Base-by-base conservation (phyloP, 2,329 filamentous ascomycete genomes). In the Penicillium brasilianum region DNA sequence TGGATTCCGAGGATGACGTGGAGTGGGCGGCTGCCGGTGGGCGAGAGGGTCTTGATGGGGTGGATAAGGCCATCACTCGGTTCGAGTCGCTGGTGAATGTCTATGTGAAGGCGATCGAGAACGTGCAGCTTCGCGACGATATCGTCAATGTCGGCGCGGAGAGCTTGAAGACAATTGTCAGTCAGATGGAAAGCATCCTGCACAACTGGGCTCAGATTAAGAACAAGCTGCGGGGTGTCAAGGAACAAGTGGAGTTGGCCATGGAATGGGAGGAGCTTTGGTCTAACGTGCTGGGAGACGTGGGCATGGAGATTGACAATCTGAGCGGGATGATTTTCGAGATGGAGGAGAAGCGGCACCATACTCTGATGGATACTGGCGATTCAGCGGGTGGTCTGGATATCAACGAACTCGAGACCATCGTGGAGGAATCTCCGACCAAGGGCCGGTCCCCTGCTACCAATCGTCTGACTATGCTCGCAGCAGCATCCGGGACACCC, bases 191-290 rank as follows among this genome's bases (percentile, higher is more conserved):
- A 71, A 83, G 84, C 20, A 95, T 97, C 61, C 82, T 97, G 63
- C 83, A 84, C 37, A 91, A 93, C 71, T 99, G 95, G 95, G 84
- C 87, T 48, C 88, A 88, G 66, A 94, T 97, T 70, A 90, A 92
- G 70, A 83, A 82, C 44, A 89, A 90, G 1, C 81, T 99, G 54
- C 90, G 90, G 65, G 88, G 80, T 28, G 90, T 97, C 58, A 96
- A 96, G 74, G 86, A 86, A 51, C 94, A 98, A 73, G 94, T 99
- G 18, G 95, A 98, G 77, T 88, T 97, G 60, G 95, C 95, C 50
- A 96, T 98, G 93, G 95, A 99, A 74, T 99, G 94, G 94, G 93
- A 97, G 76, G 93, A 98, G 78, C 83, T 99, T 37, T 98, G 95
- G 94, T 92, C 92, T 69, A 92, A 86, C 65, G 94, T 98, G 3